A percentile compares a stretch with the other conserved stretches of the same genome.
Evolutionary conservation across 305 asterid genomes (phyloP).

Genomic region (Stenogyne calaminthoides): DNA sequence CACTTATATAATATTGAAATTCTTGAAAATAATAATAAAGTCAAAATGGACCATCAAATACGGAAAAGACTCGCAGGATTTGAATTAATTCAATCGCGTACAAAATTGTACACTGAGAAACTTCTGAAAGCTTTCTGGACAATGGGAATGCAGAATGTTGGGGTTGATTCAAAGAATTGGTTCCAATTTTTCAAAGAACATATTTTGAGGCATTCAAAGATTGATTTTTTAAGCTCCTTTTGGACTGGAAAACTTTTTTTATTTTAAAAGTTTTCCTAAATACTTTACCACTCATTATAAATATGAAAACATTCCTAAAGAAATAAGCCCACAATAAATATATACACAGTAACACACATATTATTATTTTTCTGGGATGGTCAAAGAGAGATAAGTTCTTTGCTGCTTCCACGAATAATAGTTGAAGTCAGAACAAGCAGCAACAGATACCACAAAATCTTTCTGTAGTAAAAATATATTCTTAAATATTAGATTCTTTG

Average conservation of each 20-base stretch:
- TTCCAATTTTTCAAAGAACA: slow-evolving; percentile 10
- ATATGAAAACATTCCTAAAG: not conserved
- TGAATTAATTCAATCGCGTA: slow-evolving; percentile 32
- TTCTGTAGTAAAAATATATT: not conserved
- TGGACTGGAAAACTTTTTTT: not conserved
- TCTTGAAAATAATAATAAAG: not conserved
- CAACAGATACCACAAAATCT: not conserved
- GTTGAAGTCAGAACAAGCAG: not conserved
- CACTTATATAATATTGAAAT: slow-evolving; percentile 26
- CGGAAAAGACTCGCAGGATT: slow-evolving; percentile 23
- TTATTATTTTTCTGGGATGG: not conserved
- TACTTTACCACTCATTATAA: not conserved
- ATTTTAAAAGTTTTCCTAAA: not conserved
- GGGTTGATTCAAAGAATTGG: slow-evolving; percentile 25
- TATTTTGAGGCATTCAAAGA: slow-evolving; percentile 39
- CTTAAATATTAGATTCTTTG: not conserved
- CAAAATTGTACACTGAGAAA: slow-evolving; percentile 28
- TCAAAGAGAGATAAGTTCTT: slow-evolving; percentile 27
- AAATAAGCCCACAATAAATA: not conserved
- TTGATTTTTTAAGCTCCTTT: slow-evolving; percentile 13
- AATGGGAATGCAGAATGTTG: slow-evolving; percentile 35
- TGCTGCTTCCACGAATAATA: slow-evolving; percentile 22
- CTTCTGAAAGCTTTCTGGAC: slow-evolving; percentile 31
- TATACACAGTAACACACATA: not conserved
- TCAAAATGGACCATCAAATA: not conserved